Percentiles rank a stretch among this genome's conserved stretches.
Evolutionary conservation across 164 flowering plant species (phyloP).

Genomic region (Magnolia kwangsiensis): DNA sequence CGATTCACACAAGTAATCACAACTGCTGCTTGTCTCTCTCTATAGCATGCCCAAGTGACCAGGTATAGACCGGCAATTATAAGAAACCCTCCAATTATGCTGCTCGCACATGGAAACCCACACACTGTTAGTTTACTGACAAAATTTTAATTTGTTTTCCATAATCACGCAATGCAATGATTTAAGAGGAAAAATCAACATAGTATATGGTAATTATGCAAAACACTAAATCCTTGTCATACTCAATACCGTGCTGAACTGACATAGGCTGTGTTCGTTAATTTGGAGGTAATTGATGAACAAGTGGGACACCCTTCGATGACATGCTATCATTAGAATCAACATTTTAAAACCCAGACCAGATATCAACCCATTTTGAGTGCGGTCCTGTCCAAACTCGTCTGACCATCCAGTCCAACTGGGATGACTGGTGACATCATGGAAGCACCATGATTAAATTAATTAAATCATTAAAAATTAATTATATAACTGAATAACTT

Average conservation of each 20-base stretch:
- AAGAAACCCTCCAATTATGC: conserved; percentile 72
- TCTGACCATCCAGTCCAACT: no score
- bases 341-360: background rate
- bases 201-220: background rate
- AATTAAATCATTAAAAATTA: no score
- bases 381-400: background rate
- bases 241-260: no score
- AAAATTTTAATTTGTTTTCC: background rate
- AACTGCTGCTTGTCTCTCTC: conserved; percentile 42
- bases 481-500: no score
- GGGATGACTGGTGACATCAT: no score
- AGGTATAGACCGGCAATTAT: conserved; percentile 84
- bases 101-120: conserved; percentile 27
- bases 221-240: background rate
- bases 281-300: background rate
- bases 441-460: no score
- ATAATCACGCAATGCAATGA: background rate
- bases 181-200: background rate
- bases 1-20: conserved; percentile 29
- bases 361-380: background rate
- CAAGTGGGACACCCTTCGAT: background rate
- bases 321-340: background rate
- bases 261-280: no score
- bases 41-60: conserved; percentile 94
- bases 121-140: conserved; percentile 9